Percentiles rank a stretch among this genome's conserved stretches.
Evolutionary conservation across 768 basidiomycete genomes (phyloP).

Genomic region (Chiua virens): DNA sequence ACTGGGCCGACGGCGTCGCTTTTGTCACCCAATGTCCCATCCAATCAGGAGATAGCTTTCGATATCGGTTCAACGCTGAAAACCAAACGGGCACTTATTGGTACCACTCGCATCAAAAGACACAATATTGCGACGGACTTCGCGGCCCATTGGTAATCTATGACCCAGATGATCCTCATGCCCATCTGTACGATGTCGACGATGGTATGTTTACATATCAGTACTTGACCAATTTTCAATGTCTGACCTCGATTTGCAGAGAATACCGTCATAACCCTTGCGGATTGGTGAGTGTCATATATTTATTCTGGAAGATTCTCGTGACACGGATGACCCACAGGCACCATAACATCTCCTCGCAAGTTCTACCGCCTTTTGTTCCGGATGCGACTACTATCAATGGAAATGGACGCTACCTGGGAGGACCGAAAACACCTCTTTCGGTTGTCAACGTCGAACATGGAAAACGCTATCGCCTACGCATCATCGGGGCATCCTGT

Average conservation of each 20-base stretch:
- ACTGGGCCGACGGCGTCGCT: constrained; percentile 40
- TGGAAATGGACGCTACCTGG: constrained; percentile 40
- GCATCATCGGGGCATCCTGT: constrained; percentile 36
- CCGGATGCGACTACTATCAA: constrained; percentile 45
- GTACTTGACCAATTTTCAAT: not conserved
- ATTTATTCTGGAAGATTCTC: not conserved
- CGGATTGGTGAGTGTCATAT: constrained; percentile 40
- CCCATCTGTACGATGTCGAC: constrained; percentile 44
- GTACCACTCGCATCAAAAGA: constrained; percentile 45
- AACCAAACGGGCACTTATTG: constrained; percentile 48
- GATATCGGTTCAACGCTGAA: constrained; percentile 40
- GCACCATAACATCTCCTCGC: constrained; percentile 31
- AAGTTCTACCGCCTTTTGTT: constrained; percentile 24
- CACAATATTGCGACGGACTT: constrained; percentile 44
- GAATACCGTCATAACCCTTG: constrained; percentile 42
- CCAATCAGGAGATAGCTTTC: constrained; percentile 36
- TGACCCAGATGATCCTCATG: constrained; percentile 45
- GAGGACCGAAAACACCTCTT: constrained; percentile 34
- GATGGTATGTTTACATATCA: constrained; percentile 34
- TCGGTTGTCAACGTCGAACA: constrained; percentile 39
- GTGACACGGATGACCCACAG: constrained; percentile 8
- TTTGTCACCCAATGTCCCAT: constrained; percentile 50
- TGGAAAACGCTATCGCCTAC: constrained; percentile 42
- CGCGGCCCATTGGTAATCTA: constrained; percentile 46
- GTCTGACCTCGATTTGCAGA: constrained; percentile 25